Percentiles rank a stretch among this genome's conserved stretches.
These are phyloP conservation scores for Protoeuglena noctilucae DNA, from an alignment of 139 green algal species.

Conservation along the genomic window DNA sequence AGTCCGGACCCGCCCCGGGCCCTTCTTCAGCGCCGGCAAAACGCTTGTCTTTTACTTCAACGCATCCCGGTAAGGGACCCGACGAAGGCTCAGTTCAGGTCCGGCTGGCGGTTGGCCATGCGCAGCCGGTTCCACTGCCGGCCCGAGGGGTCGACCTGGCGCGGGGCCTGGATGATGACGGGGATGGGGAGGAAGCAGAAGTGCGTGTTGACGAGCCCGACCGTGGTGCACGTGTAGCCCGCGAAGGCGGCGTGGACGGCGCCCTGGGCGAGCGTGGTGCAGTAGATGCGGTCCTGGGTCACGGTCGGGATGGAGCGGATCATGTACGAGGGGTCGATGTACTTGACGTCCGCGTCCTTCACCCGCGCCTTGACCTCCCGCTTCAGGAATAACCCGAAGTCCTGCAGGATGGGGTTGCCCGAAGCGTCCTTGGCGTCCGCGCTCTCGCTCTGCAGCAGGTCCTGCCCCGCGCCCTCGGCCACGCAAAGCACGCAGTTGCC, in stretches of 20 bases:
- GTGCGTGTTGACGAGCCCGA: slow-evolving; percentile 87
- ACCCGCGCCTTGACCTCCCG: slow-evolving; percentile 37
- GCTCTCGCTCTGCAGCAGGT: slow-evolving; percentile 23
- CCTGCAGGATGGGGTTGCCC: slow-evolving; percentile 48
- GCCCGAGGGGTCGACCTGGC: slow-evolving; percentile 63
- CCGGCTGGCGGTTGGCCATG: not conserved
- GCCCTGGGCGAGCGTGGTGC: slow-evolving; percentile 82
- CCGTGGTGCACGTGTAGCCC: slow-evolving; percentile 52
- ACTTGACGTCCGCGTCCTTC: slow-evolving; percentile 43
- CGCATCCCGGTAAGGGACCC: no score
- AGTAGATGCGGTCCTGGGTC: slow-evolving; percentile 78
- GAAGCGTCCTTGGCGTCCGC: slow-evolving; percentile 25
- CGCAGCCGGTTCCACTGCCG: slow-evolving; percentile 76
- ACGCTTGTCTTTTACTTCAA: no score
- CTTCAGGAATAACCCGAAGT: slow-evolving; percentile 47
- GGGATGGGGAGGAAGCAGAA: slow-evolving; percentile 81
- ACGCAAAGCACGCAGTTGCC: slow-evolving; percentile 59
- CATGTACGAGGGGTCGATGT: slow-evolving; percentile 86
- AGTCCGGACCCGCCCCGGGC: no score
- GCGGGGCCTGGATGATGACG: slow-evolving; percentile 59
- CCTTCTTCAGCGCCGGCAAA: no score
- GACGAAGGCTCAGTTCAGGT: not conserved
- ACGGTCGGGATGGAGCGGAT: slow-evolving; percentile 74
- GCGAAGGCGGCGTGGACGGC: slow-evolving; percentile 90
- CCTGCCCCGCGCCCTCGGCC: slow-evolving; percentile 63